These are phyloP conservation scores for Encephalitozoon intestinalis DNA, from an alignment of 371 early-diverging fungal genomes.

Conservation along the genomic window DNA sequence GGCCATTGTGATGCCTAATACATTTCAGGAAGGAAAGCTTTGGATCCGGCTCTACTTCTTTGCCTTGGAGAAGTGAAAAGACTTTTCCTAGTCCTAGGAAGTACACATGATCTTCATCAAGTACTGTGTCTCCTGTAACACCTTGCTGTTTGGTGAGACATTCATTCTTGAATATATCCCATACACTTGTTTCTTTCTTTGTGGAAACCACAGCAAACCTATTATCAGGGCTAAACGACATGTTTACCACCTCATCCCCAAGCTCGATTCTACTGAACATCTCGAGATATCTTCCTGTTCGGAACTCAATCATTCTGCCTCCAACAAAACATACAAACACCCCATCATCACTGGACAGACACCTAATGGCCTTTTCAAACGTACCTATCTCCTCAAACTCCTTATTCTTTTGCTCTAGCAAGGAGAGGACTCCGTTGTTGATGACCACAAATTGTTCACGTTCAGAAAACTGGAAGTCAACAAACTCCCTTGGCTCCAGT, in stretches of 20 bases:
- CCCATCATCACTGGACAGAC: neutral
- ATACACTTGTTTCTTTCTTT: neutral
- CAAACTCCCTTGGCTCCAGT: neutral
- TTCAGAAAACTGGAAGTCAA: conserved; percentile 9
- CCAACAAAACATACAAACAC: neutral
- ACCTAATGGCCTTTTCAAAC: neutral
- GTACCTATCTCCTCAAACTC: neutral
- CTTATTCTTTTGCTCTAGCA: neutral
- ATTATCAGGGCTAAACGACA: conserved; percentile 17
- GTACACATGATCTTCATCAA: neutral
- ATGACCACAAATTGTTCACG: neutral
- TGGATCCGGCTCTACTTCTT: neutral
- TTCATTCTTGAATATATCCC: neutral
- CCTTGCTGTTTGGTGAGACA: neutral
- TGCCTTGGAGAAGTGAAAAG: neutral
- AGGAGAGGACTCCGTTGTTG: neutral
- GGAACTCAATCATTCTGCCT: neutral
- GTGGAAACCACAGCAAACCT: neutral
- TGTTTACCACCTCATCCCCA: neutral
- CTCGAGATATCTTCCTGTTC: neutral
- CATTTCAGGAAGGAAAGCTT: neutral
- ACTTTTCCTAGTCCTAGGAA: neutral
- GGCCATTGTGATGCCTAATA: neutral
- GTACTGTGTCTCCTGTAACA: neutral
- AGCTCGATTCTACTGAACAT: neutral